Conservation (phyloP, 441 rosid genomes). For the Pelargonium citronellum region DNA sequence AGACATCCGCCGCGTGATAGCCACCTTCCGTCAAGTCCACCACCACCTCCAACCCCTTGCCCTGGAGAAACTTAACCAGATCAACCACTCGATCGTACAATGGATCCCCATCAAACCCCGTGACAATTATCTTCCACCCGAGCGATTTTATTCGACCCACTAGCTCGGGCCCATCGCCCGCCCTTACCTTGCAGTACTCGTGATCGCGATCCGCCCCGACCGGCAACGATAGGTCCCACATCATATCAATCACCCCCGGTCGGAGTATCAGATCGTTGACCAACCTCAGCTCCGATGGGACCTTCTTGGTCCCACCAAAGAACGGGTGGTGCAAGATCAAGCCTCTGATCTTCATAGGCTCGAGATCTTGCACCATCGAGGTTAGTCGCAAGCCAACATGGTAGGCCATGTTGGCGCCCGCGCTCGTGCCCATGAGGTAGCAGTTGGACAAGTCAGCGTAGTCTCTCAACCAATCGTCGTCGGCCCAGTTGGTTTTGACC, state of each 20-base stretch:
- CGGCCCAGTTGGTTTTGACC: conserved; percentile 21
- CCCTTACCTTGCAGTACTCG: conserved; percentile 49
- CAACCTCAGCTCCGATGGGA: conserved; percentile 33
- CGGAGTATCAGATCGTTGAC: conserved; percentile 26
- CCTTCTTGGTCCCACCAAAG: conserved; percentile 41
- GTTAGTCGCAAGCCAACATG: conserved; percentile 33
- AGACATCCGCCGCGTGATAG: no score
- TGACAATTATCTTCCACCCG: conserved; percentile 36
- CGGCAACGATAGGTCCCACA: conserved; percentile 44
- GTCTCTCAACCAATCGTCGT: conserved; percentile 35
- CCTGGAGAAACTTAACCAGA: no score
- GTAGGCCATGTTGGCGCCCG: conserved; percentile 47
- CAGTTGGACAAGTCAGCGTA: conserved; percentile 31
- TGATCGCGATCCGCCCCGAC: conserved; percentile 42
- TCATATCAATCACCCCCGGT: no score
- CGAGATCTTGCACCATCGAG: conserved; percentile 21
- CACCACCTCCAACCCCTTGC: no score
- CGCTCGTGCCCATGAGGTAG: conserved; percentile 46
- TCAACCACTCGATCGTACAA: conserved; percentile 38
- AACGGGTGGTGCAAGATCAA: conserved; percentile 46
- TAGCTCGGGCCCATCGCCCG: conserved; percentile 18
- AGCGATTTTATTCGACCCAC: conserved; percentile 20
- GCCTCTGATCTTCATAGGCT: conserved; percentile 42
- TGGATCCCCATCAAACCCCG: conserved; percentile 35
- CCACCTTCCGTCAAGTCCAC: no score